A percentile compares a stretch with the other conserved stretches of the same genome.
These are phyloP conservation scores for Apiotrichum sp. DNA, from an alignment of 1,284 basidiomycete species.

Conservation along the genomic window DNA sequence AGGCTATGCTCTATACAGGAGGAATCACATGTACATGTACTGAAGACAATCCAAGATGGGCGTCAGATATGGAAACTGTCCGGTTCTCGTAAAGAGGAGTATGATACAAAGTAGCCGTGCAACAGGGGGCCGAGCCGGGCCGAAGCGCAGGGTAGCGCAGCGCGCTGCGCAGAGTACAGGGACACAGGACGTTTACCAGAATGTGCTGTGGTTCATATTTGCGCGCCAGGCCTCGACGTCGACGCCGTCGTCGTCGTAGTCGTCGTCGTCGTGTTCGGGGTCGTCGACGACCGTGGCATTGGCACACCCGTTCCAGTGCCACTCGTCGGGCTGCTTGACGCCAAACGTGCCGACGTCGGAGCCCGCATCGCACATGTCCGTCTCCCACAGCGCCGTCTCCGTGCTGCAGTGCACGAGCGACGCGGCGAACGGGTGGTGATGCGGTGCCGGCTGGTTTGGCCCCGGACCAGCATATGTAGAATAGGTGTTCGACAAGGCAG, in stretches of 20 bases:
- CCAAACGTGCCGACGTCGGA: constrained; percentile 1
- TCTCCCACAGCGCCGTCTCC: not conserved
- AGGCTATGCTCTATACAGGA: too few relatives aligned
- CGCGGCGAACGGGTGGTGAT: not conserved
- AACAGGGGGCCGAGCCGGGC: too few relatives aligned
- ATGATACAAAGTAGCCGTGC: too few relatives aligned
- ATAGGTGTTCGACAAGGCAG: not conserved
- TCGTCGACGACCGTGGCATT: not conserved
- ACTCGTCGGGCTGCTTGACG: not conserved
- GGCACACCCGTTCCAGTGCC: not conserved
- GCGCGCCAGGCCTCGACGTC: not conserved
- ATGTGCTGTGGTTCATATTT: not conserved
- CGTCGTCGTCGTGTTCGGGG: not conserved
- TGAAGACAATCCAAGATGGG: too few relatives aligned
- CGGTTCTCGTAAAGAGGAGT: too few relatives aligned
- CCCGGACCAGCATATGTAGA: too few relatives aligned
- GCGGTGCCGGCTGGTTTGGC: too few relatives aligned
- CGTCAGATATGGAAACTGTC: too few relatives aligned
- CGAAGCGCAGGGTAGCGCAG: too few relatives aligned
- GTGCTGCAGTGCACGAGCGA: not conserved
- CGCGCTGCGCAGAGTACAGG: not conserved
- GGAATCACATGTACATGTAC: too few relatives aligned
- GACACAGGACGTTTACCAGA: not conserved
- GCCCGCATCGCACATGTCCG: not conserved
- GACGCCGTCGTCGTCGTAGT: not conserved